These are phyloP conservation scores for Leucoagaricus sp. DNA, from an alignment of 1,284 basidiomycete species.

Conservation along the genomic window DNA sequence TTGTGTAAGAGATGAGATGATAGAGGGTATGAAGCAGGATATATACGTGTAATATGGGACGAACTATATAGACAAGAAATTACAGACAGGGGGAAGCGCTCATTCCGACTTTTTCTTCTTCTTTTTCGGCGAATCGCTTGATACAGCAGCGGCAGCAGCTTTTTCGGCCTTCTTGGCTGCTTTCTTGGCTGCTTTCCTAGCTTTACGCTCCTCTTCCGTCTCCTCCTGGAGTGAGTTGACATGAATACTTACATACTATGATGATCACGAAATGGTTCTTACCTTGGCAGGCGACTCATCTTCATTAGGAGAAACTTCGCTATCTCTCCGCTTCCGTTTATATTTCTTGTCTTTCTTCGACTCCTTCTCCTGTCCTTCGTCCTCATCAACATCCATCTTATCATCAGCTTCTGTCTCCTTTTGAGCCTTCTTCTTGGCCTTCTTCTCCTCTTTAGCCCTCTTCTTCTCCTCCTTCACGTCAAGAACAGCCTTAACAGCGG, in stretches of 20 bases:
- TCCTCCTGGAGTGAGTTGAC: slow-evolving; percentile 42
- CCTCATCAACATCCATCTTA: slow-evolving; percentile 42
- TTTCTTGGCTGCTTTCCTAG: slow-evolving; percentile 71
- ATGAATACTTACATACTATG: slow-evolving; percentile 6
- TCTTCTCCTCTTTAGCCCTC: slow-evolving; percentile 78
- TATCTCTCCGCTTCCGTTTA: slow-evolving; percentile 70
- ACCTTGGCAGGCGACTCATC: slow-evolving; percentile 41
- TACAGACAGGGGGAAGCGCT: background rate
- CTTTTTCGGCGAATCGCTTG: slow-evolving; percentile 67
- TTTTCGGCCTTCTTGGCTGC: slow-evolving; percentile 69
- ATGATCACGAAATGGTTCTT: slow-evolving; percentile 14
- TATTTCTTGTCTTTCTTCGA: slow-evolving; percentile 54
- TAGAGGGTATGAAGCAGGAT: background rate
- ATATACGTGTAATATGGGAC: slow-evolving; percentile 3
- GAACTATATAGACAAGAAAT: background rate
- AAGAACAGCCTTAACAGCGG: slow-evolving; percentile 63
- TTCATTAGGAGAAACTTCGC: slow-evolving; percentile 47
- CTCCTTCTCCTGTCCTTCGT: slow-evolving; percentile 28
- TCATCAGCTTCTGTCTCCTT: slow-evolving; percentile 44
- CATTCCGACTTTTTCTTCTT: slow-evolving; percentile 69
- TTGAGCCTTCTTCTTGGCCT: slow-evolving; percentile 65
- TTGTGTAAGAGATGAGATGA: background rate
- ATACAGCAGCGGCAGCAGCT: slow-evolving; percentile 48
- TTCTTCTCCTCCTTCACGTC: slow-evolving; percentile 81
- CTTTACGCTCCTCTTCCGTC: slow-evolving; percentile 74